Evolutionary conservation across 768 basidiomycete genomes (phyloP), one percentile per base, ranked within the genome.

Genomic region (Tulasnella calospora): DNA sequence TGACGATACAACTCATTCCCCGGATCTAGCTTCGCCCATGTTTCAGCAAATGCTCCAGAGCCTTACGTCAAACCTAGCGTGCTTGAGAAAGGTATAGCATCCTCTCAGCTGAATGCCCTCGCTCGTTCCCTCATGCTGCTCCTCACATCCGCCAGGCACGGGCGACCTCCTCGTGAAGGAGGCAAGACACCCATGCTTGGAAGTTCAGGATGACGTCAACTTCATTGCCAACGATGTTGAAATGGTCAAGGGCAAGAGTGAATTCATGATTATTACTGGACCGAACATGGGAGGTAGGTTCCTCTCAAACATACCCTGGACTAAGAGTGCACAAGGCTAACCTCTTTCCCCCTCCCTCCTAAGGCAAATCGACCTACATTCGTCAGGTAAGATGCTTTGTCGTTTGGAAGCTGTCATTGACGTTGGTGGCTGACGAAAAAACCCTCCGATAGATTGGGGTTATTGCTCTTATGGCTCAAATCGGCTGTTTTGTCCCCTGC

Each of bases 141-240:
- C 30, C 30, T n/a, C 44, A 4, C 27, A 30, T 44, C 40, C 44
- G 78, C 2, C 79, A 95, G 95, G 95, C 17, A 87, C 90, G 6
- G 95, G 96, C 1, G 91, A 90, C 82, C 86, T 99, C 15, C 84
- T 94, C 55, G 86, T 99, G 33, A 89, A 88, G 79, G 94, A 96
- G 46, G 95, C 97, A 15, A 88, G 98, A 35, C 98, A 99, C 85
- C 98, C 98, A 19, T 98, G 97, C 81, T 86, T 99, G 27, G 98
- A 99, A 84, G 92, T 97, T 6, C 96, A 98, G 82, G 97, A 98
- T 73, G 98, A 95, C 55, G 88, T 99, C 57, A 92, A 89, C 82
- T 99, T 99, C 84, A 99, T 99, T 81, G 88, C 96, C 1, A 99
- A 99, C 82, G 94, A 99, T 82, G 91, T 98, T 46, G 91, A 96